A percentile compares a stretch with the other conserved stretches of the same genome.
phyloP scores from a whole-genome alignment of 163 green algal species.

The Chloromonas sp. region DNA sequence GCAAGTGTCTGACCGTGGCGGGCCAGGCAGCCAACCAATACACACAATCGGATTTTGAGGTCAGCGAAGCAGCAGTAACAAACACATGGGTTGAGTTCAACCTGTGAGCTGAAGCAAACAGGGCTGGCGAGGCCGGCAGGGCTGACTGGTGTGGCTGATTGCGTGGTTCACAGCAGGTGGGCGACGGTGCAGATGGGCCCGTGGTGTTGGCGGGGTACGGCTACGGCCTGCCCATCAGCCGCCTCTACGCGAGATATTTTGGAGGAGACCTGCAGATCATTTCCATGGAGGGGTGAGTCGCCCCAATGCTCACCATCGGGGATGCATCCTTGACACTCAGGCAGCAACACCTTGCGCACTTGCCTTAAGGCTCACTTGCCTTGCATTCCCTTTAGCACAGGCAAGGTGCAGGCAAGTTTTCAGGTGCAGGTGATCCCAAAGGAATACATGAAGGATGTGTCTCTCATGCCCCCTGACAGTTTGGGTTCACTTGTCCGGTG shows the following conservation, averaged over 20 bases:
- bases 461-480: background rate
- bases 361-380: background rate
- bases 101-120: background rate
- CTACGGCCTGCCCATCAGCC: conserved; percentile 83
- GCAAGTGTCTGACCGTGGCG: background rate
- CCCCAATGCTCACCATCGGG: too few relatives aligned
- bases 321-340: too few relatives aligned
- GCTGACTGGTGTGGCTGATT: background rate
- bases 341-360: background rate
- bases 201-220: conserved; percentile 93
- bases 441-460: background rate
- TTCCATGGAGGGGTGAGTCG: conserved; percentile 55
- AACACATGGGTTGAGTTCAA: background rate
- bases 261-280: conserved; percentile 90
- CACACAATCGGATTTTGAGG: background rate
- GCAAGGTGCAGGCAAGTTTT: background rate
- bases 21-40: background rate
- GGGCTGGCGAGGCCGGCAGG: too few relatives aligned
- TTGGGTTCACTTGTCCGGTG: background rate
- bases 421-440: background rate
- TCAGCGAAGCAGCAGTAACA: background rate
- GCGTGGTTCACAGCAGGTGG: background rate
- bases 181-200: conserved; percentile 16
- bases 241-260: conserved; percentile 84
- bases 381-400: background rate